Evolutionary conservation across 2,329 filamentous ascomycete genomes (phyloP).

Genomic region (Lecanicillium sp.): DNA sequence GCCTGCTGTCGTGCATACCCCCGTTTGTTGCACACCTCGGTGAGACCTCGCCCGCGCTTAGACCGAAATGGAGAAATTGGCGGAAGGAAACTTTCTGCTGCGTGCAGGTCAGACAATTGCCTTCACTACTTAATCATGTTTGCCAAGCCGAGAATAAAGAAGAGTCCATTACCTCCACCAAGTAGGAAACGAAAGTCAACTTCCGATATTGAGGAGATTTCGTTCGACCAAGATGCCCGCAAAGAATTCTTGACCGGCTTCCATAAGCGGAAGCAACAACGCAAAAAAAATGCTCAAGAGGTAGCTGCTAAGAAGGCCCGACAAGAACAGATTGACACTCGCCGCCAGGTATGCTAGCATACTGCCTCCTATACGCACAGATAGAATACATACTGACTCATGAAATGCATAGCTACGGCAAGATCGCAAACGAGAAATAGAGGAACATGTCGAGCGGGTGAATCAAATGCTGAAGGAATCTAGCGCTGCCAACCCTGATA

Average conservation of each 20-base stretch:
- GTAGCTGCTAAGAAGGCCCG: conserved; percentile 67
- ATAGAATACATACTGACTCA: neutral
- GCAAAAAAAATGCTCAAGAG: conserved; percentile 78
- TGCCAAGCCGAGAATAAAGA: conserved; percentile 50
- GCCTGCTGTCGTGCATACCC: conserved; percentile 3
- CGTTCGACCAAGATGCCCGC: conserved; percentile 72
- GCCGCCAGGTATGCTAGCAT: conserved; percentile 60
- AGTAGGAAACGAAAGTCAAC: conserved; percentile 59
- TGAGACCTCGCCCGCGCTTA: neutral
- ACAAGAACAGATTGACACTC: conserved; percentile 64
- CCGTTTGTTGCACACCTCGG: conserved; percentile 19
- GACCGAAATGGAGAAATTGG: neutral
- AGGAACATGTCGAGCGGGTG: conserved; percentile 72
- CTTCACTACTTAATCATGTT: conserved; percentile 29
- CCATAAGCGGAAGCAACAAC: conserved; percentile 86
- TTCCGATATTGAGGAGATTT: conserved; percentile 65
- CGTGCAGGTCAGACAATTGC: too few species aligned
- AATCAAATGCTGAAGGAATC: conserved; percentile 61
- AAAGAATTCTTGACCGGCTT: conserved; percentile 90
- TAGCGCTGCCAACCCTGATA: conserved; percentile 36
- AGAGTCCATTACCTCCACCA: conserved; percentile 45
- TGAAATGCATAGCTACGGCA: conserved; percentile 60
- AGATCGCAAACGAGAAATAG: conserved; percentile 71
- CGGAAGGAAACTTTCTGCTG: too few species aligned
- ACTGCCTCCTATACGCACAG: neutral